Base-by-base conservation (phyloP, 2,329 filamentous ascomycete species). In the Trichoderma koningii region DNA sequence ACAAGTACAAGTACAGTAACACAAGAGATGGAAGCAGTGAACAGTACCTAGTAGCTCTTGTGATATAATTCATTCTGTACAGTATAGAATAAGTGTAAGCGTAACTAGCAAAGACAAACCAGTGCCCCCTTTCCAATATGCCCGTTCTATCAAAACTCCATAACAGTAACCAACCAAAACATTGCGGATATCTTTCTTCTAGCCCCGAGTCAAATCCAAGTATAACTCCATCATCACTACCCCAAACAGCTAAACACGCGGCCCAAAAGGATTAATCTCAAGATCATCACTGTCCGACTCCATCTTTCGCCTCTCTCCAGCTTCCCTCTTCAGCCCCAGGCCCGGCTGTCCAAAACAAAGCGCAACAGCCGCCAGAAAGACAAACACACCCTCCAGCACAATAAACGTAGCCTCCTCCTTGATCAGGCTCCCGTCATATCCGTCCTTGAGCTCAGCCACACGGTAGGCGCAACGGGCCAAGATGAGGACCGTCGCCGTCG, bases 381-480 rank as follows among this genome's bases (percentile, higher is more conserved):
- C 75, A 14, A 79, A 64, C 15, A 71, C 66, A 45, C 82, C 82
- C 77, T 87, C 85, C 3, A 87, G 75, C 0, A 76, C 77, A 67
- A 86, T 83, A 67, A 87, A 86, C 5, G 81, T 74, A 0, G 73
- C 69, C 74, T 87, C 78, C 45, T 86, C 76, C 64, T 74, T 75
- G 63, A 89, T 85, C 67, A 89, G 73, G 1, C 77, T 71, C 1
- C 86, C 86, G 26, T 71, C 47, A 78, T 87, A 91, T 4, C 88
- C 88, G 41, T 87, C 81, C 67, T 81, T 83, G 61, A 91, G 77
- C 79, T 91, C 89, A 5, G 83, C 84, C 42, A 89, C 85, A 66
- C 89, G 84, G 74, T 86, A 90, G 59, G 84, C 80, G 70, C 85
- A 89, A 51, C 89, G 81, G 26, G 84, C 80, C 53, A 90, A 81